Base-by-base conservation (phyloP, 371 early-diverging fungal species). In the Chytridium lagenaria region DNA sequence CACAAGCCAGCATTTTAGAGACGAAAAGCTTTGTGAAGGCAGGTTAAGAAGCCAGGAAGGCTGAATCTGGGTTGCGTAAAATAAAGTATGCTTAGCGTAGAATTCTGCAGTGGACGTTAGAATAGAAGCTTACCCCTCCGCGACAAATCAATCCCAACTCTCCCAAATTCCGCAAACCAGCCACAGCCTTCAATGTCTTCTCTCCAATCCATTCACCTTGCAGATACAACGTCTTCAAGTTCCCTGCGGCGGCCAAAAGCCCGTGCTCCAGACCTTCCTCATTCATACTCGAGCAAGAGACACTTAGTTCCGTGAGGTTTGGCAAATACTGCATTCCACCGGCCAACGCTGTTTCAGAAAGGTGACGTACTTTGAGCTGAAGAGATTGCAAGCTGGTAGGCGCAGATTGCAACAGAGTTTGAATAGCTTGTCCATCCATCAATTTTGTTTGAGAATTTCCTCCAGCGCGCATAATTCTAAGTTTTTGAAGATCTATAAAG, bases 121-220 rank as follows among this genome's bases (percentile, higher is more conserved):
- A 26, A 63, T 12, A 30, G 26, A 38, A 44, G 40, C 39, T 40
- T 30, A 66, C 66, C 66, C 44, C 44, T 16, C 23, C 44, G 15
- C 30, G 5, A 38, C 40, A 40, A 26, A 66, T 26, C 44, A 66
- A 40, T 2, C 5, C 38, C 19, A 66, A 23, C 66, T 66, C 66
- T 23, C 22, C 16, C 66, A 66, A 37, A 33, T 10, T 28, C 44
- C 30, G 10, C 66, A 66, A 10, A 15, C 5, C 30, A 15, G 44
- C 66, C 39, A 66, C 49, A 26, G 66, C 30, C 16, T 3, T 44
- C 3, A 66, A 16, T 5, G 40, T 34, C 44, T 28, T 37, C 26
- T 40, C 66, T 3, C 44, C 44, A 44, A 66, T 66, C 66, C 66
- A 66, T 15, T 66, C 66, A 2, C 66, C 66, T 26, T 38, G 38